phyloP scores from a whole-genome alignment of 176 grass and related monocot genomes.

The Aegilops longissima region DNA sequence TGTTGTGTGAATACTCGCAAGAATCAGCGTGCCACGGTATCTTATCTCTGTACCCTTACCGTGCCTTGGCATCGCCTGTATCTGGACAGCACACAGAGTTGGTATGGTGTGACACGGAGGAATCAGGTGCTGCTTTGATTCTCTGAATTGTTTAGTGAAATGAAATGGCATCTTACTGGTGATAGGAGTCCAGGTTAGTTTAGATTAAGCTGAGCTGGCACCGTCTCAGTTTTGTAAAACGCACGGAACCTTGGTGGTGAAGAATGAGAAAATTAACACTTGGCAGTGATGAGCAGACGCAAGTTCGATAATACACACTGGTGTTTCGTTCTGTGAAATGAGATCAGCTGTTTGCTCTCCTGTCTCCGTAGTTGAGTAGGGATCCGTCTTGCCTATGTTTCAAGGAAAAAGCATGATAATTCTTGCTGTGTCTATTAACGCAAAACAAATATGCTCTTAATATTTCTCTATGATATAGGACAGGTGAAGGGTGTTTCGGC shows the following conservation, averaged over 20 bases:
- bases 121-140: neutral
- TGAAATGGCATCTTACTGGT: slow-evolving; percentile 10
- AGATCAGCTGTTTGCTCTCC: neutral
- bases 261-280: slow-evolving; percentile 14
- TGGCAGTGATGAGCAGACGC: neutral
- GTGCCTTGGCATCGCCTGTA: neutral
- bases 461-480: no score
- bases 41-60: neutral
- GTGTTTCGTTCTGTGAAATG: slow-evolving; percentile 8
- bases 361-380: neutral
- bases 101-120: neutral
- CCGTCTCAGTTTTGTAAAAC: slow-evolving; percentile 17
- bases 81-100: neutral
- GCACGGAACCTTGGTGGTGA: neutral
- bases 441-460: neutral
- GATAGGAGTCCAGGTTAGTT: neutral
- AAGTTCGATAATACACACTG: neutral
- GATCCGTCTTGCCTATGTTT: neutral
- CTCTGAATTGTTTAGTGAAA: neutral
- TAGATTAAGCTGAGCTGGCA: slow-evolving; percentile 13
- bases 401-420: neutral
- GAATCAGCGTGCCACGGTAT: neutral
- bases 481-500: no score
- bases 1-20: neutral
- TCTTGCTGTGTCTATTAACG: neutral